Percentiles rank a stretch among this genome's conserved stretches.
Evolutionary conservation across 176 grass and related monocot genomes (phyloP).

Genomic region (Carex littledalei): DNA sequence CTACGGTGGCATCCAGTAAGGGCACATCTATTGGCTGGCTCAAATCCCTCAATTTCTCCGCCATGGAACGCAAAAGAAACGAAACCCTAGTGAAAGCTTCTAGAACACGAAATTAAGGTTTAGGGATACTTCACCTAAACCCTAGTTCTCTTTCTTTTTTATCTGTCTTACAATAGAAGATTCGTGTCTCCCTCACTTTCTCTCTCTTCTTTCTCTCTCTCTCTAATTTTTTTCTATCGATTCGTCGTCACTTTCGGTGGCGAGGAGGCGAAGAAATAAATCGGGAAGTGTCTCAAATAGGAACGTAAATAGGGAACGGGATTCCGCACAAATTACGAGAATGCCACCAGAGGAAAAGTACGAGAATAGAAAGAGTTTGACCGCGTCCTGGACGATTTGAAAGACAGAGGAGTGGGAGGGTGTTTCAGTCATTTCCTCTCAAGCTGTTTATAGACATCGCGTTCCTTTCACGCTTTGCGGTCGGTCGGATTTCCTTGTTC

Average conservation of each 20-base stretch:
- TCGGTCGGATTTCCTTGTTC: constrained; percentile 9
- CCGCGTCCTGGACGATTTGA: not conserved
- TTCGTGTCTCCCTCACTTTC: not conserved
- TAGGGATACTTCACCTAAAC: constrained; percentile 5
- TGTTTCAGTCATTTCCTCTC: not conserved
- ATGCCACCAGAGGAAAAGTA: not conserved
- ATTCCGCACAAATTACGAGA: constrained; percentile 1
- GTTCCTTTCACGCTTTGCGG: constrained; percentile 26
- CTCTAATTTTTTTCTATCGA: constrained; percentile 1
- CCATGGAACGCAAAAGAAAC: constrained; percentile 30
- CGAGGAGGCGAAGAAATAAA: constrained; percentile 19
- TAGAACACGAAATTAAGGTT: constrained; percentile 19
- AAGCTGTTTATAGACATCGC: constrained; percentile 9
- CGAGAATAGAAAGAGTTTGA: not conserved
- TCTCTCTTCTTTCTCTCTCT: constrained; percentile 19
- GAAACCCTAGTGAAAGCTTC: constrained; percentile 30
- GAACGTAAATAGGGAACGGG: not conserved
- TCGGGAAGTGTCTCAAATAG: constrained; percentile 11
- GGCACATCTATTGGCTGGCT: constrained; percentile 92
- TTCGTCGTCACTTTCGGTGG: constrained; percentile 35
- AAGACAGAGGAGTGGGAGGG: not conserved
- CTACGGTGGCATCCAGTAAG: constrained; percentile 86
- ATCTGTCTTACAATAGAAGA: constrained; percentile 11
- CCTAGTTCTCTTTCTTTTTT: constrained; percentile 17
- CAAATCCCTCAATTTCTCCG: constrained; percentile 94